Percentiles rank a stretch among this genome's conserved stretches.
phyloP scores from a whole-genome alignment of 441 rosid genomes.

The Kokia cookei region DNA sequence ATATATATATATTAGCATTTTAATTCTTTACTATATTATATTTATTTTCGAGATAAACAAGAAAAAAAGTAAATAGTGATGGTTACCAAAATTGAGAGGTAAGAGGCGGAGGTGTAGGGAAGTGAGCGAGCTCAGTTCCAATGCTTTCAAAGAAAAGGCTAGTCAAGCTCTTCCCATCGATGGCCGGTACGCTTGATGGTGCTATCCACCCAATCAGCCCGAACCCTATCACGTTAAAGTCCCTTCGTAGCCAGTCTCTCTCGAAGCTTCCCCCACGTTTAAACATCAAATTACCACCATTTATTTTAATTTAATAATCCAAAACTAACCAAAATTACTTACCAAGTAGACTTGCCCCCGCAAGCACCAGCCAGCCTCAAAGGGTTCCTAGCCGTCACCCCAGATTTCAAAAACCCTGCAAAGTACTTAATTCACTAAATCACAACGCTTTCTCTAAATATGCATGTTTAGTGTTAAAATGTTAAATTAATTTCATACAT shows the following conservation, averaged over 20 bases:
- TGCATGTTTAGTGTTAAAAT: neutral
- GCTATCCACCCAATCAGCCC: slow-evolving; percentile 88
- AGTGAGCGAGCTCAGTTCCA: slow-evolving; percentile 82
- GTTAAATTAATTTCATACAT: neutral
- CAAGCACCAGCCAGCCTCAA: slow-evolving; percentile 36
- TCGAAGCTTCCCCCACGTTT: slow-evolving; percentile 41
- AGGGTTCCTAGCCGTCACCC: slow-evolving; percentile 49
- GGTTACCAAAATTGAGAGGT: slow-evolving; percentile 71
- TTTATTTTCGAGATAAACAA: no score
- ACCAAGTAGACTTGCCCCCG: slow-evolving; percentile 73
- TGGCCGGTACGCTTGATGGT: slow-evolving; percentile 82
- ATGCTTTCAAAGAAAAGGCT: slow-evolving; percentile 90
- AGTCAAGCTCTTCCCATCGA: slow-evolving; percentile 76
- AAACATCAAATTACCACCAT: neutral
- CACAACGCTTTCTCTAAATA: neutral
- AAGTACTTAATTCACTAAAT: neutral
- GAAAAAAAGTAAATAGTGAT: neutral
- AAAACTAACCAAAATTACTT: neutral
- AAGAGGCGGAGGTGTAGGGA: slow-evolving; percentile 76
- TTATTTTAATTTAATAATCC: neutral
- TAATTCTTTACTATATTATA: no score
- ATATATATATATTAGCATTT: no score
- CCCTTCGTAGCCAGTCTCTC: slow-evolving; percentile 78
- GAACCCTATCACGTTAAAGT: slow-evolving; percentile 77
- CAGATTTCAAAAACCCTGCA: slow-evolving; percentile 55